These are phyloP conservation scores for Serpula lacrymans DNA, from an alignment of 768 basidiomycete species.

Conservation along the genomic window DNA sequence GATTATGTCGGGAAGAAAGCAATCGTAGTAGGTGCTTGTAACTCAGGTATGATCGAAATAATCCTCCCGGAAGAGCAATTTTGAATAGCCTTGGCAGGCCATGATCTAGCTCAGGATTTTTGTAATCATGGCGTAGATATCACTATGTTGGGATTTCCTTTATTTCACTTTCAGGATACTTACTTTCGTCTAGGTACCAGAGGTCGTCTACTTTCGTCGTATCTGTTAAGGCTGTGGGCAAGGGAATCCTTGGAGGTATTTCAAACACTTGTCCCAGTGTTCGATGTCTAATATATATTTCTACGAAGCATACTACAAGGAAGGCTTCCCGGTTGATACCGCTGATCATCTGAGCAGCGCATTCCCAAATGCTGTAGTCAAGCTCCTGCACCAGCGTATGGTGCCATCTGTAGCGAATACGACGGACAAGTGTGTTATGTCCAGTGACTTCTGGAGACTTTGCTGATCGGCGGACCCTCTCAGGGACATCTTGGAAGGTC, in stretches of 20 bases:
- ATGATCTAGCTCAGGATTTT: constrained; percentile 37
- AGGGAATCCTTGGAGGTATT: constrained; percentile 14
- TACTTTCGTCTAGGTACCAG: constrained; percentile 29
- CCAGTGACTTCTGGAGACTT: background rate
- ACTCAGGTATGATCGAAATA: constrained; percentile 55
- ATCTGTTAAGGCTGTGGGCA: constrained; percentile 11
- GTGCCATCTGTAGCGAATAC: constrained; percentile 17
- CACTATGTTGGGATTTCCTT: constrained; percentile 18
- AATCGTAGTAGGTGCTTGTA: constrained; percentile 66
- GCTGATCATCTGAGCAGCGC: constrained; percentile 14
- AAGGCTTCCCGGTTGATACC: constrained; percentile 19
- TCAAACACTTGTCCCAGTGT: background rate
- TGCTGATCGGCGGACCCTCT: background rate
- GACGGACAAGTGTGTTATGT: constrained; percentile 19
- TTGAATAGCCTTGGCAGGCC: constrained; percentile 18
- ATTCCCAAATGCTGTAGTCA: constrained; percentile 14
- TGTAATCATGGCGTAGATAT: constrained; percentile 26
- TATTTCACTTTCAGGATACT: constrained; percentile 7
- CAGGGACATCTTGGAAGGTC: constrained; percentile 36
- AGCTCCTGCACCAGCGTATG: constrained; percentile 17
- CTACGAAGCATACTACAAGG: constrained; percentile 22
- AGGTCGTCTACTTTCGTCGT: constrained; percentile 27
- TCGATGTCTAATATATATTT: background rate
- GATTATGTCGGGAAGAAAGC: constrained; percentile 61
- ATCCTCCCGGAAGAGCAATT: too few relatives aligned